Conservation (phyloP, 2,329 filamentous ascomycete species). For the Amesomyces nigricolor region DNA sequence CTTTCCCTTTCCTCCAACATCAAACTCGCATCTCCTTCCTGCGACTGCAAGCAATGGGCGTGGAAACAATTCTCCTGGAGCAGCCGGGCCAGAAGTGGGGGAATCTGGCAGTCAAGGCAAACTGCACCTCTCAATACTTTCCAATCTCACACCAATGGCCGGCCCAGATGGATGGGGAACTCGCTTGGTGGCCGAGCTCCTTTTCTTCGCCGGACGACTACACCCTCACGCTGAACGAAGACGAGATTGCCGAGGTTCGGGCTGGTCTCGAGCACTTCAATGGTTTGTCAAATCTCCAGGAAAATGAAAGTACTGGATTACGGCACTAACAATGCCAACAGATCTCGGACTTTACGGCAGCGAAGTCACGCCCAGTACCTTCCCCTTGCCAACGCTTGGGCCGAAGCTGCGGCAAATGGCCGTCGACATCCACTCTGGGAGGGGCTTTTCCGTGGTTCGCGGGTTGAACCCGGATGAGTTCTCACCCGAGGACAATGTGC, state of each 20-base stretch:
- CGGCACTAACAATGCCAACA: neutral
- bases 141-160: slow-evolving; percentile 19
- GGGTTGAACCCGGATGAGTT: slow-evolving; percentile 54
- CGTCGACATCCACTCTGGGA: slow-evolving; percentile 51
- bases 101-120: slow-evolving; percentile 13
- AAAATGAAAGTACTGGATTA: too few relatives aligned
- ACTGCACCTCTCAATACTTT: neutral
- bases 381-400: slow-evolving; percentile 54
- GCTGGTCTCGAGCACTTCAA: slow-evolving; percentile 29
- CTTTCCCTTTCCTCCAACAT: neutral
- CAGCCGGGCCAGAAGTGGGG: slow-evolving; percentile 10
- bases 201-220: slow-evolving; percentile 24
- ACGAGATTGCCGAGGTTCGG: slow-evolving; percentile 29
- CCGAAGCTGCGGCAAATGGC: slow-evolving; percentile 46
- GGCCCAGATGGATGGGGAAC: slow-evolving; percentile 14
- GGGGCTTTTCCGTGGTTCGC: slow-evolving; percentile 59
- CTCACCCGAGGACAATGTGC: slow-evolving; percentile 54
- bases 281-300: too few relatives aligned
- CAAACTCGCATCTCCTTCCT: neutral
- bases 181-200: slow-evolving; percentile 17
- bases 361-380: slow-evolving; percentile 42
- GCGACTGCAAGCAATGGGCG: slow-evolving; percentile 14
- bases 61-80: slow-evolving; percentile 15
- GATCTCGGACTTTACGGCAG: slow-evolving; percentile 21
- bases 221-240: slow-evolving; percentile 23